Conservation (phyloP, 352 stramenopile species). For the Globisporangium echinulatum region DNA sequence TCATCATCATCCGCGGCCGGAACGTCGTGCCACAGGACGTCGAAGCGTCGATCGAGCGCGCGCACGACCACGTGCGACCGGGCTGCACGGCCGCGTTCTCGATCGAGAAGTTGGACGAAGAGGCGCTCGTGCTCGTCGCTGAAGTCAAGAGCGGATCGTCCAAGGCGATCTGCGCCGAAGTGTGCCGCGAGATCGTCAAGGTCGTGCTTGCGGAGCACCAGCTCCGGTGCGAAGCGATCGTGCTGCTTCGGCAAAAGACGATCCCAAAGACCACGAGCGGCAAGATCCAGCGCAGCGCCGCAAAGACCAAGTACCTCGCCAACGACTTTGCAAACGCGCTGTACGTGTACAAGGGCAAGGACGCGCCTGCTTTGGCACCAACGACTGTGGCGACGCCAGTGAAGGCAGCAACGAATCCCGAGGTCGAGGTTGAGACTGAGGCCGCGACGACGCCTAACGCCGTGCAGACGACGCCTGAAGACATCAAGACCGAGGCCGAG, state of each 20-base stretch:
- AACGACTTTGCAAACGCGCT: constrained; percentile 41
- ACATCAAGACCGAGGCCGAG: constrained; percentile 55
- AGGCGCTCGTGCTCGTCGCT: constrained; percentile 69
- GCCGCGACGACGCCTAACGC: constrained; percentile 6
- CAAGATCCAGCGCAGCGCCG: constrained; percentile 74
- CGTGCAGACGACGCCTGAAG: constrained; percentile 15
- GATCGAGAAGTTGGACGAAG: constrained; percentile 71
- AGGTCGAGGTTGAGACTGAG: constrained; percentile 3
- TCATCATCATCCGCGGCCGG: constrained; percentile 81
- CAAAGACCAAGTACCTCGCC: constrained; percentile 50
- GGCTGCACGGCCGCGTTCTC: constrained; percentile 76
- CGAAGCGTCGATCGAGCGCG: constrained; percentile 56
- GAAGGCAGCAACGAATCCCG: constrained; percentile 6
- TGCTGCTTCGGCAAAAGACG: constrained; percentile 60
- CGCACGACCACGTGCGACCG: constrained; percentile 60
- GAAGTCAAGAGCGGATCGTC: constrained; percentile 65
- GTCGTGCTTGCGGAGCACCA: constrained; percentile 62
- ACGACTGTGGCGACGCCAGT: constrained; percentile 2
- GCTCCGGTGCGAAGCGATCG: constrained; percentile 61
- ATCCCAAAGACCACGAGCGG: constrained; percentile 84
- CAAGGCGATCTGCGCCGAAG: constrained; percentile 39
- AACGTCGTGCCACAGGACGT: constrained; percentile 78
- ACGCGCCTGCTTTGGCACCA: constrained; percentile 10
- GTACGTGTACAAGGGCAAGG: constrained; percentile 44
- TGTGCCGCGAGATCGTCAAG: constrained; percentile 64